These are phyloP conservation scores for Acaromyces ingoldii DNA, from an alignment of 1,284 basidiomycete species.

Conservation along the genomic window DNA sequence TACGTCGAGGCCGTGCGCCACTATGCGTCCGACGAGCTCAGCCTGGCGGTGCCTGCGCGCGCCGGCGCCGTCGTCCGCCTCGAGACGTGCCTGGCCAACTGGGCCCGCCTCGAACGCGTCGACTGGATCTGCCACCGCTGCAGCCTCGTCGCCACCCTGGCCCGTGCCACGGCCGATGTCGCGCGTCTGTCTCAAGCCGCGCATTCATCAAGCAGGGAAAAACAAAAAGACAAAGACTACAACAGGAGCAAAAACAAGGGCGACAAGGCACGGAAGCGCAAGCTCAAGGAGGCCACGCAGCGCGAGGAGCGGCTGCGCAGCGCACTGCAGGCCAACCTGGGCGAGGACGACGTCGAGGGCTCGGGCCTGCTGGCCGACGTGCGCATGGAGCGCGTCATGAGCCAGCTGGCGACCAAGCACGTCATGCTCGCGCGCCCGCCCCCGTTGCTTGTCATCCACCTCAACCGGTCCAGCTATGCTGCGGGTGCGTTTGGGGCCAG, in stretches of 20 bases:
- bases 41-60: slow-evolving; percentile 32
- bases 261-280: slow-evolving; percentile 19
- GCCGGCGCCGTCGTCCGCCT: slow-evolving; percentile 20
- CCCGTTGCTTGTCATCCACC: slow-evolving; percentile 34
- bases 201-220: too few species aligned
- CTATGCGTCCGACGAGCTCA: slow-evolving; percentile 36
- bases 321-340: slow-evolving; percentile 19
- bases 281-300: slow-evolving; percentile 12
- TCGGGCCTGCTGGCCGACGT: slow-evolving; percentile 4
- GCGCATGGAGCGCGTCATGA: slow-evolving; percentile 13
- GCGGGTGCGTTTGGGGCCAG: slow-evolving; percentile 27
- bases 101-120: slow-evolving; percentile 42
- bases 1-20: slow-evolving; percentile 47
- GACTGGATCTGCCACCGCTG: slow-evolving; percentile 50
- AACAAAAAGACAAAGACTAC: not conserved
- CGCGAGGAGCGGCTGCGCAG: slow-evolving; percentile 9
- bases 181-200: too few species aligned
- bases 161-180: too few species aligned
- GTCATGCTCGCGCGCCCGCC: slow-evolving; percentile 44
- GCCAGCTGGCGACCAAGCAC: slow-evolving; percentile 40
- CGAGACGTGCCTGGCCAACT: slow-evolving; percentile 35
- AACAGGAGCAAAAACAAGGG: too few species aligned
- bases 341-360: slow-evolving; percentile 34
- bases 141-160: too few species aligned
- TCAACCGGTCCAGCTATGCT: slow-evolving; percentile 41